These are phyloP conservation scores for Leccinum fibrillosum DNA, from an alignment of 768 basidiomycete genomes.

Conservation along the genomic window DNA sequence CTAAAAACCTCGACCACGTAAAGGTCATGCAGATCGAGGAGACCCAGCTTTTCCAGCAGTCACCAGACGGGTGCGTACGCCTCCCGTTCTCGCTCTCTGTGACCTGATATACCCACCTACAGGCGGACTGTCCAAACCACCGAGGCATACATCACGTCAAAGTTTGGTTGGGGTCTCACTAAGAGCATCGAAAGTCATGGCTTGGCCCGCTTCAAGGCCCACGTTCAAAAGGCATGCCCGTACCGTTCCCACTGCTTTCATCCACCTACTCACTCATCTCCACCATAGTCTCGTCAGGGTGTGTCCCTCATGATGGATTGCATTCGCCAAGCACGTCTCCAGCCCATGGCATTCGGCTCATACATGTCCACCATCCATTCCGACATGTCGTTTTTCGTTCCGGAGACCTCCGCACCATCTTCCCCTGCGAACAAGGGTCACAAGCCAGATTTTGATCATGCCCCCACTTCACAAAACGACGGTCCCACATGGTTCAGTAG, in stretches of 20 bases:
- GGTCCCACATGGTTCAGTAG: constrained; percentile 22
- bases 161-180: constrained; percentile 88
- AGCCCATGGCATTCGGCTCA: constrained; percentile 45
- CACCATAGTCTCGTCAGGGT: constrained; percentile 75
- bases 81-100: background rate
- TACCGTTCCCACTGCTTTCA: constrained; percentile 5
- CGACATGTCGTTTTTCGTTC: constrained; percentile 27
- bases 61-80: constrained; percentile 59
- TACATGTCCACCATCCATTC: constrained; percentile 34
- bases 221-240: constrained; percentile 73
- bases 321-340: constrained; percentile 71
- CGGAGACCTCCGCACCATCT: constrained; percentile 19
- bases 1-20: constrained; percentile 90
- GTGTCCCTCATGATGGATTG: constrained; percentile 78
- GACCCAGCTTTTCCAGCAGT: constrained; percentile 66
- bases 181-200: constrained; percentile 86
- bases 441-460: constrained; percentile 15
- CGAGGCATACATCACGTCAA: constrained; percentile 83
- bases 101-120: constrained; percentile 2
- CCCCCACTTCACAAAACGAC: constrained; percentile 12
- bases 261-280: background rate
- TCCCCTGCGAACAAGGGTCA: constrained; percentile 12
- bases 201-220: constrained; percentile 78
- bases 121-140: constrained; percentile 84
- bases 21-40: constrained; percentile 94